Evolutionary conservation across 1,284 basidiomycete species (phyloP).

Genomic region (Microstroma glucosiphilum): DNA sequence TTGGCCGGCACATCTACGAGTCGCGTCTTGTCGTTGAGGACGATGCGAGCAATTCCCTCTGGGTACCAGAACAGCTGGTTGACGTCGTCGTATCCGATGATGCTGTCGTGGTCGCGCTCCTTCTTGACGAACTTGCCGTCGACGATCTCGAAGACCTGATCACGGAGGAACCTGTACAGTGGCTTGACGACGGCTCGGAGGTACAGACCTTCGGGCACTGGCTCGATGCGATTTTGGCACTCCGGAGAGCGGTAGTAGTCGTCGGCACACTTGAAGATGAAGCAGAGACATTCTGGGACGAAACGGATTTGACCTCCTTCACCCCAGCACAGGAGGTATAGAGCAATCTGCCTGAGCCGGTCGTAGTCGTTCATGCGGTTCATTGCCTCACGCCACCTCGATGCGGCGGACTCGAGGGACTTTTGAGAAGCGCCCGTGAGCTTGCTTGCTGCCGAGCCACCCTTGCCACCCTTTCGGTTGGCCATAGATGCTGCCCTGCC

Average conservation of each 20-base stretch:
- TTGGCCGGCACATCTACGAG: slow-evolving; percentile 53
- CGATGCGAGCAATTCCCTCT: slow-evolving; percentile 89
- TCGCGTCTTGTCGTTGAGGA: slow-evolving; percentile 73
- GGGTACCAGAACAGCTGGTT: slow-evolving; percentile 99
- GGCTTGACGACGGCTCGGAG: slow-evolving; percentile 86
- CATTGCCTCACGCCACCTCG: slow-evolving; percentile 96
- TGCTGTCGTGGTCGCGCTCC: slow-evolving; percentile 86
- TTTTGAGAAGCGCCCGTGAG: slow-evolving; percentile 67
- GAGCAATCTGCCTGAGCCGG: slow-evolving; percentile 87
- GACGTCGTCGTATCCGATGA: slow-evolving; percentile 98
- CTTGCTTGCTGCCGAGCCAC: slow-evolving; percentile 52
- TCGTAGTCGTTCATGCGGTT: slow-evolving; percentile 98
- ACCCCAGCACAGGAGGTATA: slow-evolving; percentile 95
- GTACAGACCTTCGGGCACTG: slow-evolving; percentile 92
- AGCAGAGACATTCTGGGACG: slow-evolving; percentile 91
- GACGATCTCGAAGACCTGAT: slow-evolving; percentile 94
- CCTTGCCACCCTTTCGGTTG: slow-evolving; percentile 53
- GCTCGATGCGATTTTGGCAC: slow-evolving; percentile 86
- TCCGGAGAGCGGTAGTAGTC: slow-evolving; percentile 99
- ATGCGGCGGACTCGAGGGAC: slow-evolving; percentile 71
- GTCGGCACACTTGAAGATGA: slow-evolving; percentile 99
- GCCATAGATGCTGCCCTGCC: slow-evolving; percentile 76
- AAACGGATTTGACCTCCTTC: slow-evolving; percentile 99
- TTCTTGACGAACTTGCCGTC: slow-evolving; percentile 87
- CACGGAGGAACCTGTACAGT: slow-evolving; percentile 92